These are phyloP conservation scores for Manihot esculenta DNA, from an alignment of 441 rosid genomes.

Conservation along the genomic window DNA sequence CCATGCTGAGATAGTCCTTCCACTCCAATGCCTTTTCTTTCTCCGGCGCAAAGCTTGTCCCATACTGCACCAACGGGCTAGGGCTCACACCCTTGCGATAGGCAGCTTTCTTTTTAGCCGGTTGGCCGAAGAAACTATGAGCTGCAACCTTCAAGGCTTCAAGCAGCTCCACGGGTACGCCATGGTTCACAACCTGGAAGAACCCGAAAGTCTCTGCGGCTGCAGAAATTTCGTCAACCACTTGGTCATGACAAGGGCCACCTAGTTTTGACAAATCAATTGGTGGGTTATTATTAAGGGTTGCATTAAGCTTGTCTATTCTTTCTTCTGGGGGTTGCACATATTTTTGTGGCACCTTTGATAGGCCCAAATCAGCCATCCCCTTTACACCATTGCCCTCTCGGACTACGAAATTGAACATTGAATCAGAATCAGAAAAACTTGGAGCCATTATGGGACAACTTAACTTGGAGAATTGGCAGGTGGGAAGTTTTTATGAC, in stretches of 20 bases:
- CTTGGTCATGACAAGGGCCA: slow-evolving; percentile 43
- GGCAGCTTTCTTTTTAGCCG: slow-evolving; percentile 38
- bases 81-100: slow-evolving; percentile 49
- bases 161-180: slow-evolving; percentile 44
- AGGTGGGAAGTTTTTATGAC: background rate
- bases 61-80: slow-evolving; percentile 50
- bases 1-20: slow-evolving; percentile 58
- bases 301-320: slow-evolving; percentile 34
- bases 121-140: slow-evolving; percentile 41
- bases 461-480: background rate
- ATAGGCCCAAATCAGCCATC: slow-evolving; percentile 46
- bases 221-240: slow-evolving; percentile 35
- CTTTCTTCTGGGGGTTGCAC: slow-evolving; percentile 53
- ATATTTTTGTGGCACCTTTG: slow-evolving; percentile 43
- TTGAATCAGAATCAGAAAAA: slow-evolving; percentile 31
- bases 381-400: slow-evolving; percentile 61
- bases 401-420: slow-evolving; percentile 50
- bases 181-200: slow-evolving; percentile 65
- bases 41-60: slow-evolving; percentile 57
- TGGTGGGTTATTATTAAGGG: slow-evolving; percentile 24
- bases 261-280: slow-evolving; percentile 50
- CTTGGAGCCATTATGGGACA: slow-evolving; percentile 15
- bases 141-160: slow-evolving; percentile 46
- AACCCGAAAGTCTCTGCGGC: slow-evolving; percentile 58
- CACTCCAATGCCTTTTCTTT: slow-evolving; percentile 62